These are phyloP conservation scores for Oryza coarctata DNA, from an alignment of 176 grass and related monocot species.

Conservation along the genomic window DNA sequence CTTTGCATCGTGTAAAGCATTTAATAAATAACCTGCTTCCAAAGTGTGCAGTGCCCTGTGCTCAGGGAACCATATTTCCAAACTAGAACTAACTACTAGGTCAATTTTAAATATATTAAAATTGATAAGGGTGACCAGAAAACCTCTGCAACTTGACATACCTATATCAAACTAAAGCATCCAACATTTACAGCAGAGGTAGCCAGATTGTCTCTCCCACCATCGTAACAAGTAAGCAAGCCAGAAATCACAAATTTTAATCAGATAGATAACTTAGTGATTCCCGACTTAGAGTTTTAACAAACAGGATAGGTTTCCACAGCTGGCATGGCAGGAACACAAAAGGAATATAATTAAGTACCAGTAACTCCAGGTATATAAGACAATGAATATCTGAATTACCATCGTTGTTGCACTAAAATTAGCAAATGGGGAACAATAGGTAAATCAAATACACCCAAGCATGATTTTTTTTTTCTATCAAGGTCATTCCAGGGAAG, in stretches of 20 bases:
- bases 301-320: background rate
- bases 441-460: background rate
- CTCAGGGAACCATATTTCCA: background rate
- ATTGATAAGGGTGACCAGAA: background rate
- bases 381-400: background rate
- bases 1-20: background rate
- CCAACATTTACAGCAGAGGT: background rate
- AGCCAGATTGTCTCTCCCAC: background rate
- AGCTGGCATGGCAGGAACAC: background rate
- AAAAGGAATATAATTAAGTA: background rate
- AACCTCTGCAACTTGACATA: background rate
- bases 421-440: background rate
- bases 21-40: background rate
- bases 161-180: conserved; percentile 6
- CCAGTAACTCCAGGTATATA: background rate
- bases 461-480: background rate
- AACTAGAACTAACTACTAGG: background rate
- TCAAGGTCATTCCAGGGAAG: background rate
- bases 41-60: background rate
- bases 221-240: background rate
- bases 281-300: background rate
- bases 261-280: background rate
- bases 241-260: background rate
- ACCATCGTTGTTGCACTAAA: background rate
- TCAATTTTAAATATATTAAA: background rate